These are phyloP conservation scores for Cyclocybe aegerita DNA, from an alignment of 768 basidiomycete genomes.

Conservation along the genomic window DNA sequence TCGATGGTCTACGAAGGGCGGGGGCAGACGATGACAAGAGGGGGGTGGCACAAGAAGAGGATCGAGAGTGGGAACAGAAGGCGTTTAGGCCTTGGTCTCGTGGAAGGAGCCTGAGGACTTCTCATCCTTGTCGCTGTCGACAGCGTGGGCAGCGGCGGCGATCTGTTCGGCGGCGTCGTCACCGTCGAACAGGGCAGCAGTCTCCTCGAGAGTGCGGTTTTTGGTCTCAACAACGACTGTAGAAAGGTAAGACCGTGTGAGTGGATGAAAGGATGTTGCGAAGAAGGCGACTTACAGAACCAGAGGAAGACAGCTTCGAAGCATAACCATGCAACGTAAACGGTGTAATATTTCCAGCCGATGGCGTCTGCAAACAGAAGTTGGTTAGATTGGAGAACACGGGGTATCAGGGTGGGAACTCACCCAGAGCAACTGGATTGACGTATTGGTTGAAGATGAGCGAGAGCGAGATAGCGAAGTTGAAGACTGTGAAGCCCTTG, in stretches of 20 bases:
- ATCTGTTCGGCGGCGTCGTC: constrained; percentile 46
- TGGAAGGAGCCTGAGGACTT: constrained; percentile 34
- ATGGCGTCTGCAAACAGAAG: constrained; percentile 32
- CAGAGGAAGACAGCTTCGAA: constrained; percentile 66
- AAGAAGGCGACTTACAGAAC: constrained; percentile 39
- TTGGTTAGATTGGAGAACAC: constrained; percentile 2
- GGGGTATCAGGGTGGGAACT: constrained; percentile 2
- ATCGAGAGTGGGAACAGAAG: background rate
- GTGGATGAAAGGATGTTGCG: constrained; percentile 1
- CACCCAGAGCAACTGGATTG: constrained; percentile 74
- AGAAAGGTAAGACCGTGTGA: background rate
- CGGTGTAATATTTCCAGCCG: constrained; percentile 79
- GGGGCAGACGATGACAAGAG: no score
- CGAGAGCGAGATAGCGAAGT: constrained; percentile 72
- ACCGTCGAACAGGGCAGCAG: constrained; percentile 79
- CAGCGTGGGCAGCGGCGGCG: constrained; percentile 25
- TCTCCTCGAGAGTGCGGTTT: constrained; percentile 75
- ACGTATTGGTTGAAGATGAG: constrained; percentile 90
- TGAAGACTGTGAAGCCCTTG: constrained; percentile 84
- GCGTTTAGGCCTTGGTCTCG: constrained; percentile 23
- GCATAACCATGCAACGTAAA: constrained; percentile 70
- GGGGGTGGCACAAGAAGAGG: background rate
- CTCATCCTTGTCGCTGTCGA: constrained; percentile 25
- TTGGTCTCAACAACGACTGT: constrained; percentile 67
- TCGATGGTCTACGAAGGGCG: background rate